Evolutionary conservation across 2,329 filamentous ascomycete genomes (phyloP).

Genomic region (Colletotrichum spaethianum): DNA sequence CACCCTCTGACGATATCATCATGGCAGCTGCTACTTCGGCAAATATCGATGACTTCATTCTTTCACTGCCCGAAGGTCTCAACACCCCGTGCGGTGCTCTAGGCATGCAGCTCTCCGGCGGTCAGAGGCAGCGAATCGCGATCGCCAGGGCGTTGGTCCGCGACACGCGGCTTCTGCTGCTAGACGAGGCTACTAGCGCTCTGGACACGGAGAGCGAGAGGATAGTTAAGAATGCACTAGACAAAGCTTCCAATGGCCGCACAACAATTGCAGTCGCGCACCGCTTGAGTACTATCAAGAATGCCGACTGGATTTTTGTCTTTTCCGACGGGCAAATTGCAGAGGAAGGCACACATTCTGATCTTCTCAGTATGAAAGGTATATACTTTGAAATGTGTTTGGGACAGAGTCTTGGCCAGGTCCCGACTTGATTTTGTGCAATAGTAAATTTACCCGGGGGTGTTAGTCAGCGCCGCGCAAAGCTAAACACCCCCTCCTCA

Average conservation of each 20-base stretch:
- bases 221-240: conserved; percentile 42
- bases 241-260: conserved; percentile 47
- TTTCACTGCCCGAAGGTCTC: conserved; percentile 64
- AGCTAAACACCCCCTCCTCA: too few species aligned
- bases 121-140: conserved; percentile 75
- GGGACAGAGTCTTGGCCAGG: too few species aligned
- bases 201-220: too few species aligned
- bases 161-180: conserved; percentile 69
- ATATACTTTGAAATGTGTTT: too few species aligned
- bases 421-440: too few species aligned
- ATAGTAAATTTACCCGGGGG: too few species aligned
- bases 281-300: conserved; percentile 56
- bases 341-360: conserved; percentile 43
- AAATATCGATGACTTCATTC: too few species aligned
- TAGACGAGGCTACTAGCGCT: too few species aligned
- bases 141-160: conserved; percentile 76
- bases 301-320: conserved; percentile 59
- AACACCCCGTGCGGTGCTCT: conserved; percentile 75
- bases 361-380: too few species aligned
- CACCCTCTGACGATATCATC: too few species aligned
- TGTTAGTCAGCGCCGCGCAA: too few species aligned
- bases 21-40: too few species aligned
- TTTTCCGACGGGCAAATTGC: conserved; percentile 56
- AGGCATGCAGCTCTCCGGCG: conserved; percentile 78
- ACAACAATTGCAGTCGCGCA: conserved; percentile 55